Evolutionary conservation across 495 filamentous ascomycete species (phyloP), one percentile per base, ranked within the genome.

Genomic region (Penicillium goetzii): DNA sequence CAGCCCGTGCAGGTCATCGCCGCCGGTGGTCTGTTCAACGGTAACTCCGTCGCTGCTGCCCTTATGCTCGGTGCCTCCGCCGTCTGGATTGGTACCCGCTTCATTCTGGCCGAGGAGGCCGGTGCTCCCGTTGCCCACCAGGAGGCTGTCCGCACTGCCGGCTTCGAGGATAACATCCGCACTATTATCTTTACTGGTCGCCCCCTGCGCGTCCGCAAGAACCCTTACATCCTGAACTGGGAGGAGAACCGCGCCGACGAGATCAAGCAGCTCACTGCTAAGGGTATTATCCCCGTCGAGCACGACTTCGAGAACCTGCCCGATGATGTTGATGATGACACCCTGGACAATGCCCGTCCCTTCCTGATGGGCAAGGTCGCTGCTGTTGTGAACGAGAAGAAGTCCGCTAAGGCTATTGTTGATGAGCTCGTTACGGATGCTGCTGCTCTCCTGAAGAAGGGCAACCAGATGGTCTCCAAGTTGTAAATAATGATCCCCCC

Each of bases 121-220:
- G 92, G 95, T 72, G 95, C 95, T 19, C 90, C 95, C 33, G 87
- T 91, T 77, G 89, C 92, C 34, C 95, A 99, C 82, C 95, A 99
- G 81, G 96, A 99, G 82, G 92, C 95, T 57, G 95, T 99, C 56
- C 85, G 89, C 71, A 98, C 95, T 38, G 85, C 93, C 63, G 86
- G 90, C 62, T 97, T 93, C 75, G 91, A 97, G 80, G 95, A 98
- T 76, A 97, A 93, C 67, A 83, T 98, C 70, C 90, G 92, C 62
- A 99, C 95, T 21, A 91, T 97, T 68, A 99, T 99, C 78, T 99
- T 98, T 86, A 99, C 95, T 61, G 93, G 95, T 55, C 92, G 95
- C 50, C 95, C 95, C 43, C 83, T 99, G 62, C 90, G 95, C 64
- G 95, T 99, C 59, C 89, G 93, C 66, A 93, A 86, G 68, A 99